Percentiles rank a stretch among this genome's conserved stretches.
Evolutionary conservation across 148 eudicot genomes (phyloP).

Genomic region (Suaeda aralocaspica): DNA sequence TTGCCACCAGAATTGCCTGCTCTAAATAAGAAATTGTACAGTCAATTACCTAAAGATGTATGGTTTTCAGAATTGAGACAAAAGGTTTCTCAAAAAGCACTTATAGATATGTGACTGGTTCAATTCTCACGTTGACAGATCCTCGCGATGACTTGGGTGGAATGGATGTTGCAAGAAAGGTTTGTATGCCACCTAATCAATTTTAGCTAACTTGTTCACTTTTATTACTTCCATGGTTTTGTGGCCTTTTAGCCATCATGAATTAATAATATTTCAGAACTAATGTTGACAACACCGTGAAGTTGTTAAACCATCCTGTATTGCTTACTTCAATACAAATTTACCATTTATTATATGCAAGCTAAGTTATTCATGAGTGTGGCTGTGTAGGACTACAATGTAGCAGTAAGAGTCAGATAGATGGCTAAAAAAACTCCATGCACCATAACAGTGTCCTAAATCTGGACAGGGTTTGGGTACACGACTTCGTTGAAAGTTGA

Average conservation of each 20-base stretch:
- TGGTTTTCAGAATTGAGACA: constrained; percentile 3
- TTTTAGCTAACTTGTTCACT: neutral
- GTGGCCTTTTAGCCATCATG: constrained; percentile 5
- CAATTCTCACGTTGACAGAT: constrained; percentile 47
- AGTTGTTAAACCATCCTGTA: neutral
- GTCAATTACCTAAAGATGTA: neutral
- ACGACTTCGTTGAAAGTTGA: too few relatives aligned
- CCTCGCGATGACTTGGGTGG: constrained; percentile 98
- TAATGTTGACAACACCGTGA: neutral
- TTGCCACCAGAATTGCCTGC: too few relatives aligned
- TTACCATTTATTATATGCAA: too few relatives aligned
- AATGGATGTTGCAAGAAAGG: constrained; percentile 99
- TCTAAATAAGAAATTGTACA: too few relatives aligned
- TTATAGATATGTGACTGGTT: constrained; percentile 8
- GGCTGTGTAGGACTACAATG: neutral
- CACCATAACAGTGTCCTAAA: too few relatives aligned
- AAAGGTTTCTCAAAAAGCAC: neutral
- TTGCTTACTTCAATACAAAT: neutral
- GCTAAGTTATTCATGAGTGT: too few relatives aligned
- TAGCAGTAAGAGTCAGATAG: neutral
- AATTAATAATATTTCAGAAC: neutral
- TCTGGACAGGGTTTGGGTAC: too few relatives aligned
- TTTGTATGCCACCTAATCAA: constrained; percentile 20
- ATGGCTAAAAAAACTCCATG: too few relatives aligned
- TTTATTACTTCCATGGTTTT: neutral